A percentile compares a stretch with the other conserved stretches of the same genome.
Conservation (phyloP, 768 basidiomycete genomes). For the Pholiota molesta region DNA sequence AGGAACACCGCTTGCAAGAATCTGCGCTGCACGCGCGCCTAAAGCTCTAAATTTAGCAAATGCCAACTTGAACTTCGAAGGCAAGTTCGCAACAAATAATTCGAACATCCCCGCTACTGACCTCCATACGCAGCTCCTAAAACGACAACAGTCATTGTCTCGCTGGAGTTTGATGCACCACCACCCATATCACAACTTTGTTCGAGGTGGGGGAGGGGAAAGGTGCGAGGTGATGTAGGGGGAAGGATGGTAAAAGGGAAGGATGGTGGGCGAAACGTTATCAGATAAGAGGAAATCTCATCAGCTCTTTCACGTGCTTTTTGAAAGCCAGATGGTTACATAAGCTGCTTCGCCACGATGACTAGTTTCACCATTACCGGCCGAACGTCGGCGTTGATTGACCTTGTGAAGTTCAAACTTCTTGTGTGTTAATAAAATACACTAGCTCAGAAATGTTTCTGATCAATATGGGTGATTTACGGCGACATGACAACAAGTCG, state of each 20-base stretch:
- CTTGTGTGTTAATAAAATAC: too few species aligned
- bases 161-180: constrained; percentile 19
- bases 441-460: too few species aligned
- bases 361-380: too few species aligned
- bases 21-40: constrained; percentile 53
- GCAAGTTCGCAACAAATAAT: too few species aligned
- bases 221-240: not conserved
- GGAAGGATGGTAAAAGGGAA: constrained; percentile 1
- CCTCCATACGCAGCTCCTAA: constrained; percentile 62
- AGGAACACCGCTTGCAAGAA: constrained; percentile 52
- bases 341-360: too few species aligned
- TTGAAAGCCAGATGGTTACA: too few species aligned
- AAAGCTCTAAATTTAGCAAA: constrained; percentile 6
- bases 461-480: too few species aligned
- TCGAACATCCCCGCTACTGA: constrained; percentile 20
- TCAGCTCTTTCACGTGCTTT: constrained; percentile 2
- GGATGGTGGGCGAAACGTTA: constrained; percentile 17
- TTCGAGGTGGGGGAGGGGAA: not conserved
- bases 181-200: constrained; percentile 25
- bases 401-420: too few species aligned
- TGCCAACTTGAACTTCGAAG: not conserved
- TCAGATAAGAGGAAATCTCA: constrained; percentile 26
- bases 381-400: too few species aligned
- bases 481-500: too few species aligned
- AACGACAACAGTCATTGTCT: constrained; percentile 48